These are phyloP conservation scores for Voacanga thouarsii DNA, from an alignment of 257 asterid genomes.

Conservation along the genomic window DNA sequence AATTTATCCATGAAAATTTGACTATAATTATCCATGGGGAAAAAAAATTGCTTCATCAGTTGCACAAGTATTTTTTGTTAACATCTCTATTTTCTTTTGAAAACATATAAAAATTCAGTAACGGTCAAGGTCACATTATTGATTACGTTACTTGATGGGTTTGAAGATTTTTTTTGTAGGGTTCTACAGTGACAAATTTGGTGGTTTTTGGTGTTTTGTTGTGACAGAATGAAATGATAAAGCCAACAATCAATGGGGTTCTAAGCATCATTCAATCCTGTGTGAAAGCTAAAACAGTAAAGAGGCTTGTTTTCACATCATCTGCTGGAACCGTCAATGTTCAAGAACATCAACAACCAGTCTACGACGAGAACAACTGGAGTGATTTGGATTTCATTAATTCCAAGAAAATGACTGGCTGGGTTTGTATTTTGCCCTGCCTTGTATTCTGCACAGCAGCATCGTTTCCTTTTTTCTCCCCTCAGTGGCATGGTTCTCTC, in stretches of 20 bases:
- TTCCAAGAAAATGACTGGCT: constrained; percentile 88
- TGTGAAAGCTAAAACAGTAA: constrained; percentile 71
- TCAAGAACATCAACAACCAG: constrained; percentile 51
- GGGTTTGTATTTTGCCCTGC: constrained; percentile 46
- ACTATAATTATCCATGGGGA: too few relatives aligned
- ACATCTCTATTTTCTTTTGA: too few relatives aligned
- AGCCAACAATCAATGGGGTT: constrained; percentile 77
- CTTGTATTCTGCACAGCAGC: not conserved
- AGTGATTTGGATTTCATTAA: constrained; percentile 77
- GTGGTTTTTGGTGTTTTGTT: not conserved
- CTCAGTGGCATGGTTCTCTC: not conserved
- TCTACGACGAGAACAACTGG: constrained; percentile 65
- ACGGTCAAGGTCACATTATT: too few relatives aligned
- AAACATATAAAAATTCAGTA: too few relatives aligned
- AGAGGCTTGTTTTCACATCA: constrained; percentile 74
- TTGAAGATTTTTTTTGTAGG: not conserved
- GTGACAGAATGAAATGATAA: constrained; percentile 74
- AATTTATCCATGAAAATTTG: too few relatives aligned
- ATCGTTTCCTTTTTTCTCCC: not conserved
- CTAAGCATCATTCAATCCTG: constrained; percentile 72
- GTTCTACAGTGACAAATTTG: not conserved
- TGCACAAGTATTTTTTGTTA: too few relatives aligned
- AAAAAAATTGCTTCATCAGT: too few relatives aligned
- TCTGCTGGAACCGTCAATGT: constrained; percentile 81
- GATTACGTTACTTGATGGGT: too few relatives aligned